Percentiles rank a stretch among this genome's conserved stretches.
phyloP scores from a whole-genome alignment of 805 yeast genomes.

The Candida nitratophila region DNA sequence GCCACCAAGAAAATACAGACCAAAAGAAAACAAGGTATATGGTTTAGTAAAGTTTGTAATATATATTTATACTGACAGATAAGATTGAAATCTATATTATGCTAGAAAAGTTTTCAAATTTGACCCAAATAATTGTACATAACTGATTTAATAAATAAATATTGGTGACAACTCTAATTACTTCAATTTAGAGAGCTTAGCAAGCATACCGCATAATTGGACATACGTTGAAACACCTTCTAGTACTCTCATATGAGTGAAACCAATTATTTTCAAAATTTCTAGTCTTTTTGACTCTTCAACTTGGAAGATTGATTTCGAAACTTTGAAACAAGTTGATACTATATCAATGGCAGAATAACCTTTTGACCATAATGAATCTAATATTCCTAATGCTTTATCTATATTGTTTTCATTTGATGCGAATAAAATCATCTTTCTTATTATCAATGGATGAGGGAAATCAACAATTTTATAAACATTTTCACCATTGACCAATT shows the following conservation, averaged over 20 bases:
- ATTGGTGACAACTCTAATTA: too few species aligned
- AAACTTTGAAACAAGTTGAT: slow-evolving; percentile 82
- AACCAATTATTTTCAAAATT: slow-evolving; percentile 79
- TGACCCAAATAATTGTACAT: too few species aligned
- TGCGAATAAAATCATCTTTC: slow-evolving; percentile 52
- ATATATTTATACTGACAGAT: too few species aligned
- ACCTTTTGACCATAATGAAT: slow-evolving; percentile 78
- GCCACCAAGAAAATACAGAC: too few species aligned
- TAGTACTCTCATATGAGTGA: slow-evolving; percentile 82
- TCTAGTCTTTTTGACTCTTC: slow-evolving; percentile 67
- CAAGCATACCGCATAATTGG: slow-evolving; percentile 78
- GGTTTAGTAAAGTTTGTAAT: too few species aligned
- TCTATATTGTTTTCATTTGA: slow-evolving; percentile 36
- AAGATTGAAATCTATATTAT: too few species aligned
- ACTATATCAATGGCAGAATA: slow-evolving; percentile 91
- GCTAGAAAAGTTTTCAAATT: too few species aligned
- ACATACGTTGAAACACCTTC: slow-evolving; percentile 89
- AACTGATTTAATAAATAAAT: too few species aligned
- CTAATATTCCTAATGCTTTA: slow-evolving; percentile 55
- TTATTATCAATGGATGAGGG: slow-evolving; percentile 87
- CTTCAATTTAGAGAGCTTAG: slow-evolving; percentile 38
- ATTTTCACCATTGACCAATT: slow-evolving; percentile 81
- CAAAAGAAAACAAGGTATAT: too few species aligned
- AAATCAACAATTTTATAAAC: slow-evolving; percentile 94
- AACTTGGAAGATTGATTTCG: slow-evolving; percentile 64